These are phyloP conservation scores for Metschnikowia continentalis DNA, from an alignment of 805 yeast genomes.

Conservation along the genomic window DNA sequence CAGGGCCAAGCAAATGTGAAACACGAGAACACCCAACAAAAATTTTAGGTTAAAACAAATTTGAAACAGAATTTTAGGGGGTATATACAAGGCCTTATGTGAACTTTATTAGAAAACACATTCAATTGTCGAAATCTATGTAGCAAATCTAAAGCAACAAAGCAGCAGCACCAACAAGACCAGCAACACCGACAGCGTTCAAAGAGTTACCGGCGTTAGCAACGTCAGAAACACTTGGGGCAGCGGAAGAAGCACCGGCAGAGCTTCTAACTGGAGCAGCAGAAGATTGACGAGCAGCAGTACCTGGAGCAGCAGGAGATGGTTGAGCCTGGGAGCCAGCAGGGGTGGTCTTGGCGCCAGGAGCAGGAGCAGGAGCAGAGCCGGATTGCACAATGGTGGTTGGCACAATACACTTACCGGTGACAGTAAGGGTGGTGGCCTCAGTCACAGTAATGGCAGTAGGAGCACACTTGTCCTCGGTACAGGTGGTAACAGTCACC, in stretches of 20 bases:
- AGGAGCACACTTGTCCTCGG: slow-evolving; percentile 23
- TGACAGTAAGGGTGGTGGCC: slow-evolving; percentile 30
- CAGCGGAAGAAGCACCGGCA: slow-evolving; percentile 22
- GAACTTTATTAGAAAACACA: too few relatives aligned
- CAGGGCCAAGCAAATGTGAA: too few relatives aligned
- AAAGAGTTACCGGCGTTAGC: slow-evolving; percentile 14
- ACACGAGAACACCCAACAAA: too few relatives aligned
- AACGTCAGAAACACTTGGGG: slow-evolving; percentile 27
- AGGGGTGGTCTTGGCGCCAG: slow-evolving; percentile 14
- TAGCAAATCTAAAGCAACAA: slow-evolving; percentile 5
- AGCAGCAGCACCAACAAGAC: slow-evolving; percentile 12
- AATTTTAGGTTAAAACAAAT: neutral
- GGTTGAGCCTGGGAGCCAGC: neutral
- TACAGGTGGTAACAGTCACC: slow-evolving; percentile 31
- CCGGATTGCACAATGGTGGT: slow-evolving; percentile 5
- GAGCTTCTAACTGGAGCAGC: slow-evolving; percentile 21
- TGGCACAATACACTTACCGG: slow-evolving; percentile 30
- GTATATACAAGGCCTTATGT: too few relatives aligned
- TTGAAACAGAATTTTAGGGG: neutral
- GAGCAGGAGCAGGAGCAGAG: neutral
- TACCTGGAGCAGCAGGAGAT: neutral
- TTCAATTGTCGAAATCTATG: too few relatives aligned
- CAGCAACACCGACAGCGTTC: slow-evolving; percentile 9
- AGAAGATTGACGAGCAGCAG: neutral
- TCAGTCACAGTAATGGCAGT: slow-evolving; percentile 24